Percentiles rank a stretch among this genome's conserved stretches.
These are phyloP conservation scores for Globisporangium polare DNA, from an alignment of 352 stramenopile genomes.

Conservation along the genomic window DNA sequence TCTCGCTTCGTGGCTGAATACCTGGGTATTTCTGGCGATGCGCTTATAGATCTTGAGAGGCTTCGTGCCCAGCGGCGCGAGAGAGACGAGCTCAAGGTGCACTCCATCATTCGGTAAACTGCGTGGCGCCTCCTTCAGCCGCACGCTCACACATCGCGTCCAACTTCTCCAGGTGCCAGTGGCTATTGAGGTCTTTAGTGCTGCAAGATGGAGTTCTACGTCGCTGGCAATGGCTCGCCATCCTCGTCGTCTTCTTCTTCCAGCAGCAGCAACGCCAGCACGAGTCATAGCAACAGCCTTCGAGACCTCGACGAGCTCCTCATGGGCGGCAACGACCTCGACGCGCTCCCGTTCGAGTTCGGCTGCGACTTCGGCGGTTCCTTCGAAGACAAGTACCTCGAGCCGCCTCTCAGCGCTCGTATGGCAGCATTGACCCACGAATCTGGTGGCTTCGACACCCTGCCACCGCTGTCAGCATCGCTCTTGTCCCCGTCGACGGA, in stretches of 20 bases:
- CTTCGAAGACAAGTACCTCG: constrained; percentile 32
- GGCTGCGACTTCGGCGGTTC: constrained; percentile 33
- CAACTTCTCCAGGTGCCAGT: background rate
- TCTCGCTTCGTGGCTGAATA: too few species aligned
- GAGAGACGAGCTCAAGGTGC: background rate
- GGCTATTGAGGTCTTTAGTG: background rate
- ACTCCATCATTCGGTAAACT: constrained; percentile 10
- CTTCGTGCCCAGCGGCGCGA: background rate
- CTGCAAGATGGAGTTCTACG: constrained; percentile 8
- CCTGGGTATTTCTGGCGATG: too few species aligned
- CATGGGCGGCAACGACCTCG: constrained; percentile 25
- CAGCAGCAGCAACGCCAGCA: constrained; percentile 1
- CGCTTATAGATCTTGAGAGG: constrained; percentile 3
- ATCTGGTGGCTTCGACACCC: constrained; percentile 8
- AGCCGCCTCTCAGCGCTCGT: constrained; percentile 5
- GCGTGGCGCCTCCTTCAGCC: constrained; percentile 3
- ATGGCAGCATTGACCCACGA: background rate
- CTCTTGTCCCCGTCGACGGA: constrained; percentile 8
- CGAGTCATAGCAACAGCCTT: constrained; percentile 12
- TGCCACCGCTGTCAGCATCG: constrained; percentile 11
- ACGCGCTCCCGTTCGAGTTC: constrained; percentile 37
- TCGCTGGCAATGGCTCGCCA: background rate
- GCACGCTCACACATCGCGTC: background rate
- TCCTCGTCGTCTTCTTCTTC: background rate
- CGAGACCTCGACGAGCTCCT: constrained; percentile 36